A percentile compares a stretch with the other conserved stretches of the same genome.
Conservation (phyloP, 139 green algal genomes). For the Micromonas pusilla region DNA sequence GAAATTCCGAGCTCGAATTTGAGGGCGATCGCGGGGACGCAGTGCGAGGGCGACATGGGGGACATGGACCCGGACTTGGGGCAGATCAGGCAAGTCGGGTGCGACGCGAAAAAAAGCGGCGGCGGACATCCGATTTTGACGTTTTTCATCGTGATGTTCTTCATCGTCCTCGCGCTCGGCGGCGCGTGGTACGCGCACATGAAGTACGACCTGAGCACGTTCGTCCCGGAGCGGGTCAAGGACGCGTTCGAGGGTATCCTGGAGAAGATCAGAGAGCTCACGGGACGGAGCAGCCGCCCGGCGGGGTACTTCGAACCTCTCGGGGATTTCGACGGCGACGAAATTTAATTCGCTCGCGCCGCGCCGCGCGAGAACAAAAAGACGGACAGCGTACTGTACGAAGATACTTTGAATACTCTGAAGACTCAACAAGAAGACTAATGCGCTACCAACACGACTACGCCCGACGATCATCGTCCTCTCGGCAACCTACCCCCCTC, state of each 20-base stretch:
- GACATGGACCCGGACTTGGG: background rate
- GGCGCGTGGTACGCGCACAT: background rate
- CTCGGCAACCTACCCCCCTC: too few relatives aligned
- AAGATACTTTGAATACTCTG: background rate
- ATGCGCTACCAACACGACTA: too few relatives aligned
- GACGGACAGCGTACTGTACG: background rate
- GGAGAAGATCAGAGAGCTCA: background rate
- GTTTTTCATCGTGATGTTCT: conserved; percentile 9
- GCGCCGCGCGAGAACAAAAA: background rate
- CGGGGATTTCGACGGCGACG: conserved; percentile 15
- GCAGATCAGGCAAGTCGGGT: background rate
- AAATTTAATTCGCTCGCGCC: background rate
- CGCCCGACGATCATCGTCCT: too few relatives aligned
- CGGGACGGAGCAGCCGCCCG: background rate
- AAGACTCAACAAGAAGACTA: too few relatives aligned
- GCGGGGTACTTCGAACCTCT: conserved; percentile 20
- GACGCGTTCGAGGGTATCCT: background rate
- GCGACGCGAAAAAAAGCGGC: background rate
- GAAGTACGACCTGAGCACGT: background rate
- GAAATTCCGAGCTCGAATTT: background rate
- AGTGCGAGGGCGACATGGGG: background rate
- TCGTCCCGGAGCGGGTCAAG: background rate
- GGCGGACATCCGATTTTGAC: background rate
- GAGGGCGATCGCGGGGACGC: background rate
- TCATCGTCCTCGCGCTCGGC: background rate